A percentile compares a stretch with the other conserved stretches of the same genome.
Evolutionary conservation across 2,329 filamentous ascomycete genomes (phyloP).

Genomic region (Monosporascus ibericus): DNA sequence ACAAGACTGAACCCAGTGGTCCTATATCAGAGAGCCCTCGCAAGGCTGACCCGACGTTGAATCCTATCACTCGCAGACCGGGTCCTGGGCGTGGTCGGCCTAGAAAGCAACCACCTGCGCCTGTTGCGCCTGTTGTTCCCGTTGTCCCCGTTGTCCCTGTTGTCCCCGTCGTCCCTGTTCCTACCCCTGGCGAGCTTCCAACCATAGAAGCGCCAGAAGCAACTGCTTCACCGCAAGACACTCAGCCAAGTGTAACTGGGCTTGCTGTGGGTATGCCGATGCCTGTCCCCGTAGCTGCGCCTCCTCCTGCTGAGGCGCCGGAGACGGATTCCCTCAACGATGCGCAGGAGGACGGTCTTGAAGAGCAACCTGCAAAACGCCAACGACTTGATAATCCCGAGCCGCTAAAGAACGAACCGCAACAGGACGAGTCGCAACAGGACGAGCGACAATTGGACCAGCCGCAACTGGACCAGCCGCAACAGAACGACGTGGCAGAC

Average conservation of each 20-base stretch:
- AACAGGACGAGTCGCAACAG: not conserved
- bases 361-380: conserved; percentile 26
- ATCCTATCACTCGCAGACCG: conserved; percentile 55
- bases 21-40: conserved; percentile 27
- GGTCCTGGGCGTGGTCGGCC: conserved; percentile 52
- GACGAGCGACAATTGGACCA: not conserved
- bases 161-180: not conserved
- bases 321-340: conserved; percentile 14
- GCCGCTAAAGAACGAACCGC: conserved; percentile 9
- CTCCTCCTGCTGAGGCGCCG: conserved; percentile 4
- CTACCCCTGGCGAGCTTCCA: conserved; percentile 4
- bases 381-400: conserved; percentile 21
- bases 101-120: conserved; percentile 34
- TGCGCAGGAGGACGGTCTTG: conserved; percentile 14
- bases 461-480: conserved; percentile 5
- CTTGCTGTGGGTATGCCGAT: conserved; percentile 4
- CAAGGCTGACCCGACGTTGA: conserved; percentile 44
- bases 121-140: conserved; percentile 2
- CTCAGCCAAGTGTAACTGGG: conserved; percentile 5
- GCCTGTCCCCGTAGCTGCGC: conserved; percentile 1
- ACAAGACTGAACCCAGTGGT: conserved; percentile 41
- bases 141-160: not conserved
- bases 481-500: conserved; percentile 12
- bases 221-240: conserved; percentile 6
- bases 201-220: conserved; percentile 1